Evolutionary conservation across 2,329 filamentous ascomycete genomes (phyloP).

Genomic region (Rhinocladiella similis): DNA sequence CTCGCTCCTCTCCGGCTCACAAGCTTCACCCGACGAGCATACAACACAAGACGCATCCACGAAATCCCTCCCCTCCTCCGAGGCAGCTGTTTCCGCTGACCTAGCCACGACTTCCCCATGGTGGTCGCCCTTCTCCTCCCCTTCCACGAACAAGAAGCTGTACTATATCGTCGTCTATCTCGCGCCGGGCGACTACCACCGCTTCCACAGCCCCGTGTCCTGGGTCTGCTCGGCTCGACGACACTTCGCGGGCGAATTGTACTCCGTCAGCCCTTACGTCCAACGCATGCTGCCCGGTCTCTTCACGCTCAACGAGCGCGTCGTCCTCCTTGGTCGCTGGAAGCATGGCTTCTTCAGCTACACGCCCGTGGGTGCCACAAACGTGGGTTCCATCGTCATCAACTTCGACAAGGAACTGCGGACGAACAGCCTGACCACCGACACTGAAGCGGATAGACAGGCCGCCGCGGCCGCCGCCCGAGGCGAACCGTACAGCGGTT

Average conservation of each 20-base stretch:
- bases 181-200: slow-evolving; percentile 95
- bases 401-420: slow-evolving; percentile 95
- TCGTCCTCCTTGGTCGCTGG: slow-evolving; percentile 91
- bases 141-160: slow-evolving; percentile 63
- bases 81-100: slow-evolving; percentile 81
- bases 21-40: slow-evolving; percentile 57
- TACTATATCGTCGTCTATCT: slow-evolving; percentile 97
- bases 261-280: slow-evolving; percentile 90
- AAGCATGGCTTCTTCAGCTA: slow-evolving; percentile 97
- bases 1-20: slow-evolving; percentile 75
- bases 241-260: slow-evolving; percentile 97
- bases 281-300: slow-evolving; percentile 89
- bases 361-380: slow-evolving; percentile 93
- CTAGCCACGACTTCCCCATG: slow-evolving; percentile 72
- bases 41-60: slow-evolving; percentile 71
- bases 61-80: slow-evolving; percentile 65
- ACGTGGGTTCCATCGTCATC: slow-evolving; percentile 93
- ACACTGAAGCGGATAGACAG: slow-evolving; percentile 85
- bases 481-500: slow-evolving; percentile 85
- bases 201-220: slow-evolving; percentile 91
- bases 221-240: slow-evolving; percentile 94
- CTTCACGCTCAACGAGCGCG: slow-evolving; percentile 94
- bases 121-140: slow-evolving; percentile 66
- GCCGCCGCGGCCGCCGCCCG: slow-evolving; percentile 74
- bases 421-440: slow-evolving; percentile 87